A percentile compares a stretch with the other conserved stretches of the same genome.
phyloP scores from a whole-genome alignment of 169 alveolate species.

The Sarcocystis neurona region DNA sequence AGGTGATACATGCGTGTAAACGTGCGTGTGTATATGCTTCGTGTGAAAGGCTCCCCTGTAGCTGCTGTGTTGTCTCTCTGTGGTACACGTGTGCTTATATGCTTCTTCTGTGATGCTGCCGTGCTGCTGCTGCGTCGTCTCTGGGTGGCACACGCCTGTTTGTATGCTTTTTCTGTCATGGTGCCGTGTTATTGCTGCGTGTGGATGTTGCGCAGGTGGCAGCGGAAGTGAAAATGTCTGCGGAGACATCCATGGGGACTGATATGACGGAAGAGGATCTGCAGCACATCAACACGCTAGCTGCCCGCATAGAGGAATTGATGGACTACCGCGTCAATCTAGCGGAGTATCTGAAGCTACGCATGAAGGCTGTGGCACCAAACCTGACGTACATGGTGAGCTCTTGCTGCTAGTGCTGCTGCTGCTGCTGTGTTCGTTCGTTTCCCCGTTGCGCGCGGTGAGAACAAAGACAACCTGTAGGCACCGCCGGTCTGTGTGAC shows the following conservation, averaged over 20 bases:
- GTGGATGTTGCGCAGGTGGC: conserved; percentile 89
- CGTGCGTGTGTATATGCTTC: too few species aligned
- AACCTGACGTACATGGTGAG: conserved; percentile 94
- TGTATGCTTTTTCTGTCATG: too few species aligned
- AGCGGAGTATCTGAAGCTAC: conserved; percentile 93
- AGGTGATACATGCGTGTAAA: too few species aligned
- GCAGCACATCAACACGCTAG: conserved; percentile 90
- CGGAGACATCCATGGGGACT: conserved; percentile 99
- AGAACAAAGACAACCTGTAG: background rate
- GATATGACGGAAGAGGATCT: conserved; percentile 97
- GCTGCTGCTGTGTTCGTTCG: too few species aligned
- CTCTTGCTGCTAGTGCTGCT: background rate
- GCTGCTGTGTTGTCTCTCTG: too few species aligned
- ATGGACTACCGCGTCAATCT: conserved; percentile 88
- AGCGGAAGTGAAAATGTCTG: conserved; percentile 95
- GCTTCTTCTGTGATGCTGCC: too few species aligned
- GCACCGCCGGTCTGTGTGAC: background rate
- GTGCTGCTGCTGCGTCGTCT: too few species aligned
- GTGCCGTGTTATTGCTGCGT: too few species aligned
- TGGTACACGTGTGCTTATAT: too few species aligned
- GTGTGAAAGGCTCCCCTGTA: too few species aligned
- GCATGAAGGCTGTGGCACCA: conserved; percentile 99
- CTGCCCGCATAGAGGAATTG: conserved; percentile 94
- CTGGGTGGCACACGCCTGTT: too few species aligned
- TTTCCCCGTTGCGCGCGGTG: background rate